Evolutionary conservation across 805 yeast species (phyloP).

Genomic region (Nakazawaea anatomiae): DNA sequence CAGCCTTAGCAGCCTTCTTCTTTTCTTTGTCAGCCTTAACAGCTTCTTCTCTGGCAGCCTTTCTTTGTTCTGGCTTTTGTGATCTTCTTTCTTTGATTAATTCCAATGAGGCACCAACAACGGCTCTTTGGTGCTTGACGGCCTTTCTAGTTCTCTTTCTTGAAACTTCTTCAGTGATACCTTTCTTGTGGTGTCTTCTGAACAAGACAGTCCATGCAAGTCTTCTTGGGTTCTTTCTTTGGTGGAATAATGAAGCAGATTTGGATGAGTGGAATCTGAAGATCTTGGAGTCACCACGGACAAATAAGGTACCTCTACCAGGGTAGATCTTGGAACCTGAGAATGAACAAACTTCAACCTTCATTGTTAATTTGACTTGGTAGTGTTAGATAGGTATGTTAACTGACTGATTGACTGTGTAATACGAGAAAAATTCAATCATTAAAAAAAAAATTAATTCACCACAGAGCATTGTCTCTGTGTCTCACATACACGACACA

Average conservation of each 20-base stretch:
- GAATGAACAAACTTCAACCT: constrained; percentile 99
- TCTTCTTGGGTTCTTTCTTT: constrained; percentile 99
- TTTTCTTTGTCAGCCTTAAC: constrained; percentile 76
- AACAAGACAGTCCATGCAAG: constrained; percentile 98
- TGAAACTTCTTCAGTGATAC: constrained; percentile 96
- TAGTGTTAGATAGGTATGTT: neutral
- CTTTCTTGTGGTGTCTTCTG: constrained; percentile 99
- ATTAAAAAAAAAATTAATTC: neutral
- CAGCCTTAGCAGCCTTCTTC: constrained; percentile 87
- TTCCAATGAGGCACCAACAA: constrained; percentile 99
- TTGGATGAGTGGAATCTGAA: constrained; percentile 99
- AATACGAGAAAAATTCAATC: neutral
- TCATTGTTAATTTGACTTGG: constrained; percentile 50
- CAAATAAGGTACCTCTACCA: constrained; percentile 99
- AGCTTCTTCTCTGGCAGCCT: constrained; percentile 94
- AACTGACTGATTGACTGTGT: neutral
- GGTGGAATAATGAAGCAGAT: constrained; percentile 96
- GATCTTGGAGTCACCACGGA: constrained; percentile 99
- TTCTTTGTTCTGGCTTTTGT: constrained; percentile 94
- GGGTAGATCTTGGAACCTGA: constrained; percentile 99
- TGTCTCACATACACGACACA: neutral
- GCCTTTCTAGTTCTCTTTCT: constrained; percentile 97
- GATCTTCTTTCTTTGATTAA: constrained; percentile 97
- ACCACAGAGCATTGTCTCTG: neutral
- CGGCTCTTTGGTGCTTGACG: constrained; percentile 98